Evolutionary conservation across 2,329 filamentous ascomycete genomes (phyloP).

Genomic region (Sporothrix globosa): DNA sequence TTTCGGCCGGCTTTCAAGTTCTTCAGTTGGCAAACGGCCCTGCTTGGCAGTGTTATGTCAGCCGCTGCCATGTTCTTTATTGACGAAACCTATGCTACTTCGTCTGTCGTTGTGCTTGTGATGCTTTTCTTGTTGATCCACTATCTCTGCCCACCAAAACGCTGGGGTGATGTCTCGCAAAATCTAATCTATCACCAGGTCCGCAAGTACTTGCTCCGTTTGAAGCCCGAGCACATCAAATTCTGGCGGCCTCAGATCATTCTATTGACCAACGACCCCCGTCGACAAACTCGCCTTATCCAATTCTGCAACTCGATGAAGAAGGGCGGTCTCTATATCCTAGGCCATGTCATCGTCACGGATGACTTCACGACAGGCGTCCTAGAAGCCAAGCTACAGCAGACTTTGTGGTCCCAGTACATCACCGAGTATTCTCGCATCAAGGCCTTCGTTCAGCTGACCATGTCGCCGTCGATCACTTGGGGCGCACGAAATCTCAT

Average conservation of each 20-base stretch:
- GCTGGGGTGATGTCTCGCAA: conserved; percentile 89
- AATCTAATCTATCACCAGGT: conserved; percentile 86
- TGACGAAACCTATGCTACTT: conserved; percentile 76
- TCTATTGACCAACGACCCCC: conserved; percentile 78
- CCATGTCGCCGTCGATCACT: conserved; percentile 78
- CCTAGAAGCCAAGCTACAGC: conserved; percentile 78
- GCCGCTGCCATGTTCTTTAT: conserved; percentile 88
- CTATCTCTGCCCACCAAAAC: conserved; percentile 81
- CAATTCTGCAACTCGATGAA: conserved; percentile 92
- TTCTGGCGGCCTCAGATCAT: conserved; percentile 91
- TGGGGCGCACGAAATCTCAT: conserved; percentile 87
- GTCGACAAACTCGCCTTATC: conserved; percentile 80
- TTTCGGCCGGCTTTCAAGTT: conserved; percentile 87
- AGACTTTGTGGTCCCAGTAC: conserved; percentile 81
- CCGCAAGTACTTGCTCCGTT: conserved; percentile 80
- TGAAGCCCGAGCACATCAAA: conserved; percentile 87
- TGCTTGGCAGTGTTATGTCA: conserved; percentile 73
- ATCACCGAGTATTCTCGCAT: conserved; percentile 80
- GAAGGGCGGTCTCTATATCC: conserved; percentile 81
- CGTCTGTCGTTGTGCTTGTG: conserved; percentile 72
- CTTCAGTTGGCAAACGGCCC: conserved; percentile 83
- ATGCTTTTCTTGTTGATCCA: conserved; percentile 84
- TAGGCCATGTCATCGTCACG: conserved; percentile 86
- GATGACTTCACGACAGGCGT: conserved; percentile 79
- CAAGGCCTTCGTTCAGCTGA: conserved; percentile 86